Evolutionary conservation across 768 basidiomycete genomes (phyloP), one percentile per base, ranked within the genome.

Genomic region (Naganishia vaughanmartiniae): DNA sequence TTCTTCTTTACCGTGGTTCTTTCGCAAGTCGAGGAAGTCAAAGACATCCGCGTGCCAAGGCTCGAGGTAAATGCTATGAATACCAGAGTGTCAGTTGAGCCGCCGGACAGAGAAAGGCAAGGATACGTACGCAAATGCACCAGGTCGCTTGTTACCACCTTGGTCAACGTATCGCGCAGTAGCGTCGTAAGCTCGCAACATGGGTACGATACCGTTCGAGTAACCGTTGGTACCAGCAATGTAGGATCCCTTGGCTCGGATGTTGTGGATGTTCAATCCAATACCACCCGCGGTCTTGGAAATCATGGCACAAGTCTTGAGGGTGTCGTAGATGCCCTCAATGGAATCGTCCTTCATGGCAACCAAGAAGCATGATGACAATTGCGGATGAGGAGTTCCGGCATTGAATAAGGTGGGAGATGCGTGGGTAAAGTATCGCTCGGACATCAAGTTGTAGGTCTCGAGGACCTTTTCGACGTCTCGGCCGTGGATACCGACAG

Each of bases 1-100:
- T 83, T 98, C 94, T 82, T 98, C 96, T 81, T 98, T 98, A 66
- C 95, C 96, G 76, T 97, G 95, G 81, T 99, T 99, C 87, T 98
- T 98, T 77, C 96, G 86, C 55, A 99, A 86, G 79, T 98, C 95
- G 75, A 99, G 86, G 84, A 99, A 97, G 70, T 96, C 94, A 76
- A 98, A 96, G 79, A 99, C 82, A 81, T 98, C 96, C 21, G 92
- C 87, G 79, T 99, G 96, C 96, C 96, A 99, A 17, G 96, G 96
- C 83, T 99, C 96, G 78, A 98, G 85, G 83, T 99, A 99, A 81
- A 99, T 81, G 70, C 74, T 72, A 34, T 42, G 11, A 28, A 15
- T n/a, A 1, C 24, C 31, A 19, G 1, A 33, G 21, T 24, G 21
- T 69, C 11, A 54, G 57, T 21, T 14, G 33, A 31, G 28, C 34